Evolutionary conservation across 441 rosid genomes (phyloP).

Genomic region (Populus hybrid): DNA sequence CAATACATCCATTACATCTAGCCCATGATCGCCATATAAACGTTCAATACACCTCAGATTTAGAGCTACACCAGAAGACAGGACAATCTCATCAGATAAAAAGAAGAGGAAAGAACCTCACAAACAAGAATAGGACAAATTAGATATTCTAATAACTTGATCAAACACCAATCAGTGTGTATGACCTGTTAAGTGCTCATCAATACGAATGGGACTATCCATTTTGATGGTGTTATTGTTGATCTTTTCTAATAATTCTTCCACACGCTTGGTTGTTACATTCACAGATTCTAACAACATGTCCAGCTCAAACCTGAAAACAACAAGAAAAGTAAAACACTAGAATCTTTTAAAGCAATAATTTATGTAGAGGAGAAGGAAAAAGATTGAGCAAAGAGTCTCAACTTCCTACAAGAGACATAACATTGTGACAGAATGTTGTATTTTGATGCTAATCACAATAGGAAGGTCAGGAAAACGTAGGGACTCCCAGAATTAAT

Average conservation of each 20-base stretch:
- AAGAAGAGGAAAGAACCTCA: constrained; percentile 9
- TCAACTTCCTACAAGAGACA: constrained; percentile 1
- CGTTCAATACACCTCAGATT: constrained; percentile 95
- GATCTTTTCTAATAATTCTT: constrained; percentile 75
- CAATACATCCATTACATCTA: constrained; percentile 86
- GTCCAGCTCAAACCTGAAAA: constrained; percentile 94
- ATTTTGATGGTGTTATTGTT: constrained; percentile 59
- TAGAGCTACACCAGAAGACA: constrained; percentile 50
- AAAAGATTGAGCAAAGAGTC: background rate
- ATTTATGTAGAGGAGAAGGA: constrained; percentile 4
- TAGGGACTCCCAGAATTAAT: background rate
- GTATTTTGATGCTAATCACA: background rate
- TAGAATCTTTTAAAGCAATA: constrained; percentile 11
- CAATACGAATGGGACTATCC: constrained; percentile 56
- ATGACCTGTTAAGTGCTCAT: constrained; percentile 87
- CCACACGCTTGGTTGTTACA: constrained; percentile 79
- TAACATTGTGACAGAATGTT: background rate
- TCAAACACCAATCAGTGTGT: constrained; percentile 20
- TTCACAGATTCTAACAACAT: constrained; percentile 95
- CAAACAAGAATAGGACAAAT: constrained; percentile 5
- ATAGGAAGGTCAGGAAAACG: background rate
- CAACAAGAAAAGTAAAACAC: constrained; percentile 18
- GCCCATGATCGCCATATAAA: constrained; percentile 96
- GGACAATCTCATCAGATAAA: constrained; percentile 13
- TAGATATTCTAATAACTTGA: background rate